Evolutionary conservation across 331 rosid species (phyloP).

Genomic region (Cydonia oblonga): DNA sequence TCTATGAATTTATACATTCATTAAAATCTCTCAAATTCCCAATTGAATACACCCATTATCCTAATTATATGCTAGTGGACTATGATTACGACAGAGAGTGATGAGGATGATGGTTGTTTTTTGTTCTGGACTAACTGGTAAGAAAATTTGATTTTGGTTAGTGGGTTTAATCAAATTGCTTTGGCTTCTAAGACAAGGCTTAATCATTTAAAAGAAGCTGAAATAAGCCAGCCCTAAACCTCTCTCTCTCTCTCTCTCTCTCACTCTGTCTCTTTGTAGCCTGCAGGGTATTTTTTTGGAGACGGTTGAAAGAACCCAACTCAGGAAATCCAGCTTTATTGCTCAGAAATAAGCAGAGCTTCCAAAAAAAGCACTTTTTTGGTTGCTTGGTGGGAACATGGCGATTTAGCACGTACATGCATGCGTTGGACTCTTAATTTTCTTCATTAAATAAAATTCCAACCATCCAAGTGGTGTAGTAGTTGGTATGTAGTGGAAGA

Average conservation of each 20-base stretch:
- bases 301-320: background rate
- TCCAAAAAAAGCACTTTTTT: background rate
- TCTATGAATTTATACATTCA: no score
- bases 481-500: background rate
- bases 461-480: background rate
- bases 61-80: no score
- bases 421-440: background rate
- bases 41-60: no score
- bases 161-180: background rate
- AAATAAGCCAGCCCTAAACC: background rate
- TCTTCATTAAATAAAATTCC: background rate
- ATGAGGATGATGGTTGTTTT: background rate
- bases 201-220: slow-evolving; percentile 1
- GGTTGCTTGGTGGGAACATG: background rate
- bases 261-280: background rate
- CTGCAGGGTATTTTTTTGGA: background rate
- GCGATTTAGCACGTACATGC: background rate
- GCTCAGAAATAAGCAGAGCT: background rate
- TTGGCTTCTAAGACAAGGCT: slow-evolving; percentile 10
- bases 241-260: background rate
- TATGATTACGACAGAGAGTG: background rate
- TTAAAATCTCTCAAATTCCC: no score
- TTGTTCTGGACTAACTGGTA: background rate
- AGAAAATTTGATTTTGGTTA: background rate
- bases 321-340: background rate